Base-by-base conservation (phyloP, 2,329 filamentous ascomycete genomes). In the Cadophora malorum region DNA sequence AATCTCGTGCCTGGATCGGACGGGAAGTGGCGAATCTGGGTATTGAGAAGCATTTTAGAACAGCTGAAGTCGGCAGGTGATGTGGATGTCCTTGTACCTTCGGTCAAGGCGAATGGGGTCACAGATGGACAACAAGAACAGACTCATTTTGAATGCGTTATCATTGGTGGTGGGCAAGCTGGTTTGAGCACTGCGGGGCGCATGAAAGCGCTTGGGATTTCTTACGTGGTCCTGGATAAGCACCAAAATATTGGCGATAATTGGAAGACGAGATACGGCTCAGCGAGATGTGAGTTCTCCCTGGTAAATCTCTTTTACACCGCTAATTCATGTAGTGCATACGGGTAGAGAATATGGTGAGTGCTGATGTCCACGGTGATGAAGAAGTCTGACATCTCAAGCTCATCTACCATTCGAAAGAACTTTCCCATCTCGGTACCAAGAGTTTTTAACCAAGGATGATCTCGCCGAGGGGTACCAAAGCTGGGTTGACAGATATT, bases 201-300 rank as follows among this genome's bases (percentile, higher is more conserved):
- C 2, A 81, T 90, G 31, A 86, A 88, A 72, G 84, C 86, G 79
- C 80, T 89, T 0, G 81, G 83, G 0, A 78, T 90, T 6, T 78
- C 83, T 9, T 79, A 85, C 0, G 78, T 90, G 1, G 72, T 90
- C 16, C 79, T 90, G 23, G 88, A 90, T 70, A 80, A 81, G 33
- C 84, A 88, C 67, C 79, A 83, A 0, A 80, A 82, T 1, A 80
- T 90, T 0, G 88, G 88, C 9, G 87, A 90, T 70, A 89, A 85
- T 75, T 90, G 88, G 88, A 81, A 86, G 28, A 81, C 81, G 52
- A 79, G 88, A 58, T 71, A 73, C 63, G 64, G 28, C 14, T 69
- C 69, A 33, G 62, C 65, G 23, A 64, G 55, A 59, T 62, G 70
- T 71, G 31, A 66, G 66, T 64, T 33, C 23, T 23, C 35, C 3